Conservation (phyloP, 352 stramenopile genomes). For the Phytophthora pisi region DNA sequence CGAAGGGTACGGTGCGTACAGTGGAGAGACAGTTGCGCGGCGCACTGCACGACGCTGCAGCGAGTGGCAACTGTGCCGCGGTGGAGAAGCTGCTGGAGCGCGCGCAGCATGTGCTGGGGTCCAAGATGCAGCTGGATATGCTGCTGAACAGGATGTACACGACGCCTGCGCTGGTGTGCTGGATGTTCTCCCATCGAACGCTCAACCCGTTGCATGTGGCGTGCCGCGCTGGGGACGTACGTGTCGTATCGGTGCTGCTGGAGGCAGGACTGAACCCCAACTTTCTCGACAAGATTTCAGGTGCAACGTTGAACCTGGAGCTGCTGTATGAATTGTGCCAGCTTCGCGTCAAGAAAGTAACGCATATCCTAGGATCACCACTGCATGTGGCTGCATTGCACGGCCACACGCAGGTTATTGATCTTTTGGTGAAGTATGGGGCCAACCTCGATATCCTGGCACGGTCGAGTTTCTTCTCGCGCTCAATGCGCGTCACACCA, state of each 20-base stretch:
- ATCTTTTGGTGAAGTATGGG: slow-evolving; percentile 58
- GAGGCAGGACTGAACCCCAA: slow-evolving; percentile 73
- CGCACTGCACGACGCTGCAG: slow-evolving; percentile 54
- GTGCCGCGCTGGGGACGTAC: slow-evolving; percentile 63
- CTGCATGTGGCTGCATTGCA: slow-evolving; percentile 75
- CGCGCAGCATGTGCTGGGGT: slow-evolving; percentile 60
- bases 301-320: slow-evolving; percentile 60
- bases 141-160: slow-evolving; percentile 77
- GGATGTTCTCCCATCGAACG: slow-evolving; percentile 71
- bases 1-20: slow-evolving; percentile 37
- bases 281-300: slow-evolving; percentile 80
- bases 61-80: slow-evolving; percentile 47
- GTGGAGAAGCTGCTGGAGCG: slow-evolving; percentile 54
- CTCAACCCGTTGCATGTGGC: slow-evolving; percentile 79
- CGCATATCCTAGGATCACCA: slow-evolving; percentile 66
- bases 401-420: slow-evolving; percentile 65
- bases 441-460: slow-evolving; percentile 70
- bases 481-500: slow-evolving; percentile 69
- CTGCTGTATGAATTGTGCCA: slow-evolving; percentile 74
- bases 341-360: slow-evolving; percentile 66
- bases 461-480: slow-evolving; percentile 68
- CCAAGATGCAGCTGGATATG: slow-evolving; percentile 66
- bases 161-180: slow-evolving; percentile 60
- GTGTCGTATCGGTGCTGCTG: slow-evolving; percentile 61
- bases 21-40: slow-evolving; percentile 56